These are phyloP conservation scores for Ailanthus altissimus DNA, from an alignment of 345 rosid genomes.

Conservation along the genomic window DNA sequence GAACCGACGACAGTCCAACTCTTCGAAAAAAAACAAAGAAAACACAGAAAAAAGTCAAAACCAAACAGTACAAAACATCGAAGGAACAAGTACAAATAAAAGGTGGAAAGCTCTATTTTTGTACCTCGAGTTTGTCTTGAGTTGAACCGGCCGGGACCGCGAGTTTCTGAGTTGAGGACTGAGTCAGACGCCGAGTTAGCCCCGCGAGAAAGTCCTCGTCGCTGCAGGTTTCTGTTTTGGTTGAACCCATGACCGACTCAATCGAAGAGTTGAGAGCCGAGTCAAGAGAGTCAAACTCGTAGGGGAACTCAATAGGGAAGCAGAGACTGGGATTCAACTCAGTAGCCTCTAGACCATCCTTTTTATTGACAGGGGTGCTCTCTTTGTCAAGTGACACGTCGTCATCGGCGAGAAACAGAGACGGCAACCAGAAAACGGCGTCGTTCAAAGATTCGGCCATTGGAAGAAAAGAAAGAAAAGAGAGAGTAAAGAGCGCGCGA, in stretches of 20 bases:
- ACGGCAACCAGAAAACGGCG: constrained; percentile 46
- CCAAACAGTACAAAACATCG: not conserved
- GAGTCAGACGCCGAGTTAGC: constrained; percentile 62
- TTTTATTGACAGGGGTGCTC: not conserved
- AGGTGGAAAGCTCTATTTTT: too few species aligned
- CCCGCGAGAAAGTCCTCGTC: constrained; percentile 72
- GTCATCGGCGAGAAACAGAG: constrained; percentile 35
- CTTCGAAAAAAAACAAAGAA: not conserved
- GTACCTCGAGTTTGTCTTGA: constrained; percentile 42
- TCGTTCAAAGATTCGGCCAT: constrained; percentile 50
- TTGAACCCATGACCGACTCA: constrained; percentile 48
- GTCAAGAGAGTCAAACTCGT: constrained; percentile 53
- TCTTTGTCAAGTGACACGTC: constrained; percentile 24
- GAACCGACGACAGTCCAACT: constrained; percentile 49
- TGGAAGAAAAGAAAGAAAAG: not conserved
- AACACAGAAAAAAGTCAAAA: not conserved
- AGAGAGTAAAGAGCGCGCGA: not conserved
- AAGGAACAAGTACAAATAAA: too few species aligned
- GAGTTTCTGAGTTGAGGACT: constrained; percentile 47
- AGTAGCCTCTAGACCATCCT: not conserved
- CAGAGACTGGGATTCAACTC: constrained; percentile 23
- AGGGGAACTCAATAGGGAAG: constrained; percentile 67
- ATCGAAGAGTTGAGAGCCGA: constrained; percentile 49
- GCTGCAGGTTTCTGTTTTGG: constrained; percentile 54
- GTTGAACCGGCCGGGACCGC: constrained; percentile 28